Evolutionary conservation across 306 rosid species (phyloP), one percentile per base, ranked within the genome.

Genomic region (Corylus americana): DNA sequence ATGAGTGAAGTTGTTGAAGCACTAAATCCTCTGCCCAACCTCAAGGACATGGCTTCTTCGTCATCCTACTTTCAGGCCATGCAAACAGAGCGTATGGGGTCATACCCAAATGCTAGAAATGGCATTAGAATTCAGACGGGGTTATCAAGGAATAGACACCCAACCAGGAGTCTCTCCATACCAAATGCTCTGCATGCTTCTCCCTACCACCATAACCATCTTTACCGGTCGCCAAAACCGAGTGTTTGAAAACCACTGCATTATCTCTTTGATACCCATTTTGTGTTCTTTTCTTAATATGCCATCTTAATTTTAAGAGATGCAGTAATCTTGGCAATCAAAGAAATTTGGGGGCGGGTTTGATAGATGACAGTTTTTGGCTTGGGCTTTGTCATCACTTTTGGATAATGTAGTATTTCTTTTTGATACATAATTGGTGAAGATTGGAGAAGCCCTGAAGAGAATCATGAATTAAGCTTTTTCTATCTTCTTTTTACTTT

Each of bases 1-100:
- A 92, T 92, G 97, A 89, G 90, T 47, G 86, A 88, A 61, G 90
- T 92, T 5, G 92, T 86, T 18, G 76, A 42, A 44, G 75, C 20
- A 7, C 64, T 92, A 8, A 62, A 54, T 44, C 77, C 81, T 64
- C 70, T 89, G 45, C 79, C 78, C 0, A 18, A 66, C 22, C 63
- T 74, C n/a, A 80, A 75, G 20, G 87, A 82, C 29, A 78, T 73
- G 79, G 77, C 83, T 16, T 16, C 18, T 49, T 68, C 88, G 37
- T 64, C 85, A 16, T 51, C 91, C 1, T 78, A 82, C 39, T 75
- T 57, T 62, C 82, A 71, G 39, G 72, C 71, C 16, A 57, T 78
- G 73, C 84, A 79, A 1, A 50, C 29, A 0, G 80, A 78, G 16
- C 72, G 85, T 8, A 67, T 27, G 27, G 84, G 81, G n/a, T 80